Conservation (phyloP, 2,329 filamentous ascomycete genomes). For the Cadophora gregata region DNA sequence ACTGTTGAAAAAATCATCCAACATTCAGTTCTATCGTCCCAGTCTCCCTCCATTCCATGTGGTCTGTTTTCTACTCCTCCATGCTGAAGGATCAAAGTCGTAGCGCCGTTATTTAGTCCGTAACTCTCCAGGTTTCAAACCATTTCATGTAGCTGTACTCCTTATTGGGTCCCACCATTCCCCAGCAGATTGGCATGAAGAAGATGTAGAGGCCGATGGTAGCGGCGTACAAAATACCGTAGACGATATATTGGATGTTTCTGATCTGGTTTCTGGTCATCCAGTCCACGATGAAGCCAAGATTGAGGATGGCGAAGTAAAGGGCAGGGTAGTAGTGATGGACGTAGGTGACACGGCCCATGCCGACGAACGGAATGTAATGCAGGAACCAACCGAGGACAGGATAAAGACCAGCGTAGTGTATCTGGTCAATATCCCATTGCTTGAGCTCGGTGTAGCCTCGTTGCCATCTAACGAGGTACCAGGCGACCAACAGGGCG, state of each 20-base stretch:
- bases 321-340: slow-evolving; percentile 99
- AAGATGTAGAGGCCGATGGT: slow-evolving; percentile 84
- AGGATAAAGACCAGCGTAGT: slow-evolving; percentile 92
- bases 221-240: slow-evolving; percentile 72
- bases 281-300: slow-evolving; percentile 91
- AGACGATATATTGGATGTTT: slow-evolving; percentile 70
- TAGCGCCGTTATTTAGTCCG: slow-evolving; percentile 37
- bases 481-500: slow-evolving; percentile 77
- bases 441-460: slow-evolving; percentile 84
- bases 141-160: slow-evolving; percentile 94
- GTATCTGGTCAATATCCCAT: slow-evolving; percentile 88
- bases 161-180: slow-evolving; percentile 85
- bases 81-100: slow-evolving; percentile 8
- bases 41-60: not conserved
- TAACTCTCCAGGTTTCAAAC: slow-evolving; percentile 77
- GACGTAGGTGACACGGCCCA: slow-evolving; percentile 98
- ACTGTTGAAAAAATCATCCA: not conserved
- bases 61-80: not conserved
- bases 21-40: slow-evolving; percentile 3
- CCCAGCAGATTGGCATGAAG: slow-evolving; percentile 95
- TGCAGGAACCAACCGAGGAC: slow-evolving; percentile 94
- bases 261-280: slow-evolving; percentile 70
- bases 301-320: slow-evolving; percentile 91
- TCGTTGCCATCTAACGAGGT: slow-evolving; percentile 93
- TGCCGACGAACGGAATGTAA: slow-evolving; percentile 93